A percentile compares a stretch with the other conserved stretches of the same genome.
Evolutionary conservation across 768 basidiomycete species (phyloP).

Genomic region (Termitomyces sp.): DNA sequence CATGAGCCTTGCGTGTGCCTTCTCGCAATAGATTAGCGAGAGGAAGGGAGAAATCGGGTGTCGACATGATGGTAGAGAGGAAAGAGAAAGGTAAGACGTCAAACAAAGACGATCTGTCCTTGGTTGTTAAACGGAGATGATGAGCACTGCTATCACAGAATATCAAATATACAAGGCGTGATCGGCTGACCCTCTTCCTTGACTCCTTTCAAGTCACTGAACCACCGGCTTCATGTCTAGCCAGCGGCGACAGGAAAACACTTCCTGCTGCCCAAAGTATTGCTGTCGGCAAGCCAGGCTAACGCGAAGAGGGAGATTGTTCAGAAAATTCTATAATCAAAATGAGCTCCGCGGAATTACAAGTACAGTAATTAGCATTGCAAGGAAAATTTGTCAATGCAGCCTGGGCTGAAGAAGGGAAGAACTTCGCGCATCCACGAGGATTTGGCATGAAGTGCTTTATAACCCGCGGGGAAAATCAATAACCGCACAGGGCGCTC

Average conservation of each 20-base stretch:
- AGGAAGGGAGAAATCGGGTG: constrained; percentile 33
- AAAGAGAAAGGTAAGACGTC: neutral
- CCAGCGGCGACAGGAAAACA: neutral
- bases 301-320: no score
- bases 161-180: neutral
- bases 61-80: constrained; percentile 23
- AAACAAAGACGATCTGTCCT: neutral
- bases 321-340: no score
- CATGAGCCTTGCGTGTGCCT: constrained; percentile 48
- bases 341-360: no score
- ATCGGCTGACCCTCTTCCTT: neutral
- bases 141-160: neutral
- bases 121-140: neutral
- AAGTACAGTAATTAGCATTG: no score
- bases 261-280: neutral
- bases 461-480: no score
- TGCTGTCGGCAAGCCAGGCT: no score
- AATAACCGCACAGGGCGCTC: no score
- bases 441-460: no score
- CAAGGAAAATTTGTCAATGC: no score
- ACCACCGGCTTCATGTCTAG: neutral
- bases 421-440: no score
- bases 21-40: constrained; percentile 43
- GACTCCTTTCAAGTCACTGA: neutral
- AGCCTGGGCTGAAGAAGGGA: no score